Evolutionary conservation across 176 grass and related monocot species (phyloP).

Genomic region (Cenchrus americanus): DNA sequence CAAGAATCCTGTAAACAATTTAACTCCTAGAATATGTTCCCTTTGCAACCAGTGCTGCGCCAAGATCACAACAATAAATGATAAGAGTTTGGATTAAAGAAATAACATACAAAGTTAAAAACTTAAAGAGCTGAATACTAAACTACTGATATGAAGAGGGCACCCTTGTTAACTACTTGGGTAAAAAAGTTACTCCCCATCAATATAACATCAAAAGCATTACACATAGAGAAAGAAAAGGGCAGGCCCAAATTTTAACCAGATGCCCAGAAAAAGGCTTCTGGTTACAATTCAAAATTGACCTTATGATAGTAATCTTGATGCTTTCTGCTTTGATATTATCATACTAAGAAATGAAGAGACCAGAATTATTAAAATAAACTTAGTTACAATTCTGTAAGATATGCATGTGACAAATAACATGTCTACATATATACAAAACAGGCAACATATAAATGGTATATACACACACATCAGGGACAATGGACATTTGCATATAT

Average conservation of each 20-base stretch:
- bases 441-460: neutral
- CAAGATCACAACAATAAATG: conserved; percentile 11
- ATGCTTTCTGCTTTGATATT: neutral
- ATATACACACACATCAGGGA: conserved; percentile 12
- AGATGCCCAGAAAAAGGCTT: neutral
- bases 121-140: neutral
- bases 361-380: neutral
- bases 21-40: neutral
- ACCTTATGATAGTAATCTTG: neutral
- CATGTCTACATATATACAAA: conserved; percentile 36
- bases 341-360: conserved; percentile 13
- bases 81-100: neutral
- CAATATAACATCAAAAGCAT: conserved; percentile 1
- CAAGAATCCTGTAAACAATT: neutral
- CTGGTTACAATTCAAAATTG: neutral
- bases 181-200: neutral
- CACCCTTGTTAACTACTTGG: neutral
- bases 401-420: conserved; percentile 5
- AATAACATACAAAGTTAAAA: neutral
- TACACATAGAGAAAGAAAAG: neutral
- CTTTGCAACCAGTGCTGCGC: neutral
- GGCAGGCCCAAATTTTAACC: neutral
- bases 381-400: conserved; percentile 7
- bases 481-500: conserved; percentile 11
- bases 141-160: neutral